Conservation (phyloP, 2,329 filamentous ascomycete species). For the Graphilbum ipis-grandicollis region DNA sequence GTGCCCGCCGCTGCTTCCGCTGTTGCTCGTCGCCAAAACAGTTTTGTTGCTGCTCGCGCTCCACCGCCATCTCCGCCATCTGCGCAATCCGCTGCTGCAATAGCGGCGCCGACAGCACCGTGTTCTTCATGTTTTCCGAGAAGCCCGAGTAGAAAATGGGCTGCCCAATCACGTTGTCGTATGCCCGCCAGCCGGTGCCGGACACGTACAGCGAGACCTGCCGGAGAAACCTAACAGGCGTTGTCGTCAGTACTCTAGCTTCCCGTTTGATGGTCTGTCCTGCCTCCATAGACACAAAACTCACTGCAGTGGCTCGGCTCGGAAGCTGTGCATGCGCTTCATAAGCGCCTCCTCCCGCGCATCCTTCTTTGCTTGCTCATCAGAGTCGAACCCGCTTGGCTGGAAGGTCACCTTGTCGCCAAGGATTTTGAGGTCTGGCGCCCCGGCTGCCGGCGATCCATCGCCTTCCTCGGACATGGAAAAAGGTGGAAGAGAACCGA, state of each 20-base stretch:
- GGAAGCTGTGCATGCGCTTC: conserved; percentile 75
- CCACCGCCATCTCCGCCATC: conserved; percentile 56
- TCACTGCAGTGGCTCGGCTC: conserved; percentile 46
- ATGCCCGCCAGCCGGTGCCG: conserved; percentile 87
- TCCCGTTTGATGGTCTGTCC: too few relatives aligned
- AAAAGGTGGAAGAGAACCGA: background rate
- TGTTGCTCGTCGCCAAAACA: conserved; percentile 27
- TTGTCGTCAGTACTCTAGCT: too few relatives aligned
- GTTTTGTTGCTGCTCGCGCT: conserved; percentile 62
- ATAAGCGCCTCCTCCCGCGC: conserved; percentile 54
- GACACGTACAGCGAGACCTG: conserved; percentile 89
- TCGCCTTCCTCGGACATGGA: conserved; percentile 14
- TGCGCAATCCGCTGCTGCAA: conserved; percentile 59
- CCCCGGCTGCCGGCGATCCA: conserved; percentile 31
- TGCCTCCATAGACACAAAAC: conserved; percentile 6
- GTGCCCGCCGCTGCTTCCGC: conserved; percentile 29
- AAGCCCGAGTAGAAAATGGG: conserved; percentile 89
- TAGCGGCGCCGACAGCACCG: conserved; percentile 59
- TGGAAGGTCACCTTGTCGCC: conserved; percentile 60
- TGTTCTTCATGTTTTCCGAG: conserved; percentile 70
- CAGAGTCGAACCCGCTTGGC: conserved; percentile 45
- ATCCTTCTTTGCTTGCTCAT: conserved; percentile 17
- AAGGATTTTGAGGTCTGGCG: conserved; percentile 63
- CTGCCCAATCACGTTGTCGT: conserved; percentile 79
- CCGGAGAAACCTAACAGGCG: conserved; percentile 65